Percentiles rank a stretch among this genome's conserved stretches.
Evolutionary conservation across 2,329 filamentous ascomycete genomes (phyloP).

Genomic region (Stagonosporopsis rhizophila): DNA sequence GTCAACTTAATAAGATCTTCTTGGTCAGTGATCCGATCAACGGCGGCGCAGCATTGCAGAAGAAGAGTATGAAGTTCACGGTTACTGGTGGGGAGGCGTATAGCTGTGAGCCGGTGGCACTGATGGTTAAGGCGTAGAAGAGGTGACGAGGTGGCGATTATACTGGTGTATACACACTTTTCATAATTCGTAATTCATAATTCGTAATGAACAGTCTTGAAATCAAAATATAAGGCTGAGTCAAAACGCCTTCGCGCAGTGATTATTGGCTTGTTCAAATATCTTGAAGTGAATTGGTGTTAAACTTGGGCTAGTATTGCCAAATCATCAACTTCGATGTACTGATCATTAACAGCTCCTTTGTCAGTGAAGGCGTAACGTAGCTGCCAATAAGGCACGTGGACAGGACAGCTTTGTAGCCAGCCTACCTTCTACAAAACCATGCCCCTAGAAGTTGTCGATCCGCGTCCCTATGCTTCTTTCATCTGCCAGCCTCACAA

Average conservation of each 20-base stretch:
- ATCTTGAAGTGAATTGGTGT: too few species aligned
- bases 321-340: not conserved
- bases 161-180: constrained; percentile 1
- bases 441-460: constrained; percentile 51
- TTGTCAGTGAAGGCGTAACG: too few species aligned
- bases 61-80: constrained; percentile 13
- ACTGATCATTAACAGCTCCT: not conserved
- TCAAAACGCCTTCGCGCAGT: not conserved
- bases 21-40: constrained; percentile 4
- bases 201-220: not conserved
- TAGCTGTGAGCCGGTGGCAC: constrained; percentile 16
- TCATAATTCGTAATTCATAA: constrained; percentile 1
- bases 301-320: not conserved
- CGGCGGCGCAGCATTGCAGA: constrained; percentile 5
- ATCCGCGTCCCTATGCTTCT: constrained; percentile 63
- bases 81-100: constrained; percentile 15
- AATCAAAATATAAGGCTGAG: not conserved
- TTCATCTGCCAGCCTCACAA: constrained; percentile 64
- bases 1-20: constrained; percentile 16
- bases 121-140: constrained; percentile 9
- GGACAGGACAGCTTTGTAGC: too few species aligned
- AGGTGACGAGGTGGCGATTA: not conserved
- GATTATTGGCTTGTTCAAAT: not conserved
- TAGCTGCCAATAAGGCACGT: not conserved
- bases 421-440: not conserved